Evolutionary conservation across 768 basidiomycete species (phyloP).

Genomic region (Suillus brevipes): DNA sequence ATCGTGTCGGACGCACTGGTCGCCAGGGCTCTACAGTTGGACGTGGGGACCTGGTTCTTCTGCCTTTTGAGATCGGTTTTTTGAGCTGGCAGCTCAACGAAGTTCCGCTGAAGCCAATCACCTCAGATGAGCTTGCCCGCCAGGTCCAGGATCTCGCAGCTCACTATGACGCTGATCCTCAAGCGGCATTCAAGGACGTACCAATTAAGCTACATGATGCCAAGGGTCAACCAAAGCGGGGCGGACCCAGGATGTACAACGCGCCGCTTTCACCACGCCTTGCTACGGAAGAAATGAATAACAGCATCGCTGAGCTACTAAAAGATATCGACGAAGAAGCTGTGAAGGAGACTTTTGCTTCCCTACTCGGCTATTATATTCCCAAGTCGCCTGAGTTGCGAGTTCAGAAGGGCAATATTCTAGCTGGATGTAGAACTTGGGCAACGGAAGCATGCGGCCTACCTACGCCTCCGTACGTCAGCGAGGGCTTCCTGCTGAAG

Average conservation of each 20-base stretch:
- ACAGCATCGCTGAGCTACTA: constrained; percentile 32
- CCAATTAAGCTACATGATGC: neutral
- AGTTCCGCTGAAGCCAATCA: constrained; percentile 68
- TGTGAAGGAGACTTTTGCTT: constrained; percentile 61
- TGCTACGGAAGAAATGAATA: constrained; percentile 28
- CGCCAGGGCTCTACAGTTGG: constrained; percentile 58
- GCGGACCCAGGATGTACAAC: constrained; percentile 15
- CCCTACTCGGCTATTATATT: constrained; percentile 73
- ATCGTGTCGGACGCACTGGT: constrained; percentile 85
- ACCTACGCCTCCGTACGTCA: constrained; percentile 50
- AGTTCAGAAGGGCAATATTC: constrained; percentile 40
- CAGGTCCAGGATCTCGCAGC: constrained; percentile 49
- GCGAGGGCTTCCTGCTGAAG: constrained; percentile 44
- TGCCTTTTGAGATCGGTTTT: constrained; percentile 79
- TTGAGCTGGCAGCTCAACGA: constrained; percentile 58
- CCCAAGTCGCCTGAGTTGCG: constrained; percentile 51
- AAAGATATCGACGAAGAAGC: constrained; percentile 46
- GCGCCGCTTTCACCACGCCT: constrained; percentile 14
- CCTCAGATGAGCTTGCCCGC: constrained; percentile 44
- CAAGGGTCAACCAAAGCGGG: constrained; percentile 3
- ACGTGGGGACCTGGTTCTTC: constrained; percentile 76
- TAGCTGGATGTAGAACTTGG: constrained; percentile 66
- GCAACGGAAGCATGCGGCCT: constrained; percentile 55
- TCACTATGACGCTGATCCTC: constrained; percentile 47
- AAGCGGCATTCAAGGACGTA: constrained; percentile 31